Percentiles rank a stretch among this genome's conserved stretches.
phyloP scores from a whole-genome alignment of 345 rosid species.

The Melaleuca quinquenervia region DNA sequence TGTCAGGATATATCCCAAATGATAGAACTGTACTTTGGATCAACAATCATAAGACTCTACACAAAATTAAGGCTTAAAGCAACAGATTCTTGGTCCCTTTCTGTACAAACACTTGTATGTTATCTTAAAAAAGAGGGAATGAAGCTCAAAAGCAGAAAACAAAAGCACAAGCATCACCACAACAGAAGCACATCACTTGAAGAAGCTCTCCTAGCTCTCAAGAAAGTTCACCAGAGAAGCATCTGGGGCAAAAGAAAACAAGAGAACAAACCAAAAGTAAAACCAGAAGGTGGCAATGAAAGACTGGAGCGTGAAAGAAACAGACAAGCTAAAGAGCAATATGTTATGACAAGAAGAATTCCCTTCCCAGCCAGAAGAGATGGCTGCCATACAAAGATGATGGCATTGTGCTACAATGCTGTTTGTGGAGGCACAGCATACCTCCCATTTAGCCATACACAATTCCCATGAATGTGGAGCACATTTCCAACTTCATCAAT shows the following conservation, averaged over 20 bases:
- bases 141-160: not conserved
- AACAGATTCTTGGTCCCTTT: not conserved
- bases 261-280: not conserved
- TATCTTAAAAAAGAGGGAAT: not conserved
- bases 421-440: not conserved
- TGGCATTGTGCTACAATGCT: not conserved
- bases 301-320: not conserved
- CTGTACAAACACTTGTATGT: not conserved
- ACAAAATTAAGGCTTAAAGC: not conserved
- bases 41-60: not conserved
- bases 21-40: not conserved
- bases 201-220: not conserved
- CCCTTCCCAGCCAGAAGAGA: not conserved
- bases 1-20: not conserved
- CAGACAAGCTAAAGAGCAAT: not conserved
- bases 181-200: not conserved
- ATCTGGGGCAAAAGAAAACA: not conserved
- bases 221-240: not conserved
- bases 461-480: not conserved
- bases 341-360: not conserved
- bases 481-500: not conserved
- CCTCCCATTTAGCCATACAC: not conserved
- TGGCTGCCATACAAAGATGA: not conserved
- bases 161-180: not conserved
- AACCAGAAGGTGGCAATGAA: not conserved